These are phyloP conservation scores for Bertia moriformis DNA, from an alignment of 2,329 filamentous ascomycete species.

Conservation along the genomic window DNA sequence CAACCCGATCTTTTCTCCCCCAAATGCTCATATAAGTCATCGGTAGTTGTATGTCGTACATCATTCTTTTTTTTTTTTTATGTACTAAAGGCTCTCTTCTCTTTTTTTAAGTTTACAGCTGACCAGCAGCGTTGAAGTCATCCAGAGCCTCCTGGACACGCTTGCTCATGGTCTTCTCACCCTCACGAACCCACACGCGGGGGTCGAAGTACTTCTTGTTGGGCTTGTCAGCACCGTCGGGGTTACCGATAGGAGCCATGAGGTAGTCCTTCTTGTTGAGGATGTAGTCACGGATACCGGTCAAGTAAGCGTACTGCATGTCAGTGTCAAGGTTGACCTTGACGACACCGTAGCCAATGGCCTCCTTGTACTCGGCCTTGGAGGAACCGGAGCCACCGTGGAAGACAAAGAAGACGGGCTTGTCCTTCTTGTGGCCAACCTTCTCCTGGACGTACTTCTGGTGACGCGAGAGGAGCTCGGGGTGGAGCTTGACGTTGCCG, in stretches of 20 bases:
- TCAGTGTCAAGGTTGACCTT: constrained; percentile 99
- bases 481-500: constrained; percentile 91
- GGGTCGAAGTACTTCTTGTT: constrained; percentile 95
- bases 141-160: constrained; percentile 69
- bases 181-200: constrained; percentile 88
- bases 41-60: no score
- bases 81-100: no score
- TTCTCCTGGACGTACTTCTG: constrained; percentile 80
- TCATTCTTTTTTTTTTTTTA: no score
- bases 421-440: constrained; percentile 55
- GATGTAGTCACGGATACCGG: constrained; percentile 88
- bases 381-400: constrained; percentile 88
- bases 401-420: constrained; percentile 99
- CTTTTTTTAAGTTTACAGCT: constrained; percentile 59
- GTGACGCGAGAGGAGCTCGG: constrained; percentile 92
- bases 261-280: constrained; percentile 92
- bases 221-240: constrained; percentile 88
- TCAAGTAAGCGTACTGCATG: constrained; percentile 86
- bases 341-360: constrained; percentile 85
- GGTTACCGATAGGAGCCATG: constrained; percentile 76
- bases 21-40: no score
- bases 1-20: no score
- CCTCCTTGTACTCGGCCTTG: constrained; percentile 79
- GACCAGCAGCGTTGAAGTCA: constrained; percentile 78
- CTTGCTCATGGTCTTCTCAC: constrained; percentile 88